Evolutionary conservation across 192 early-diverging fungal species (phyloP).

Genomic region (Radiomyces spectabilis): DNA sequence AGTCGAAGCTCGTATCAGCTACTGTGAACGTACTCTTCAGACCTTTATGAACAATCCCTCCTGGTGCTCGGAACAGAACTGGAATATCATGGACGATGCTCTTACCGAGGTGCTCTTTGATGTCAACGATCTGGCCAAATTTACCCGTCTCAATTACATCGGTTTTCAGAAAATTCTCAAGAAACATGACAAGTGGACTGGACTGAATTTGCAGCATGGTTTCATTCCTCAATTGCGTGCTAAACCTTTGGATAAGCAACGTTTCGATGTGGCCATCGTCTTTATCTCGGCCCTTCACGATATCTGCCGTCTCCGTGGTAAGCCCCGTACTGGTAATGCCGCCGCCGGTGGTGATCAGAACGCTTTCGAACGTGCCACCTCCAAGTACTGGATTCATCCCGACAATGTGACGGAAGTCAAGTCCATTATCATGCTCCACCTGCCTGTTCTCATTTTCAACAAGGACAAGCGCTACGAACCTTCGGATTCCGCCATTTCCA

Average conservation of each 20-base stretch:
- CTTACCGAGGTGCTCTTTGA: conserved; percentile 68
- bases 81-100: conserved; percentile 46
- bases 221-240: conserved; percentile 73
- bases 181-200: conserved; percentile 95
- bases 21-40: conserved; percentile 55
- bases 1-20: conserved; percentile 64
- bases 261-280: conserved; percentile 84
- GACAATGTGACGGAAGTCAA: conserved; percentile 33
- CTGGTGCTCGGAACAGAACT: conserved; percentile 40
- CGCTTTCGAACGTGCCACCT: conserved; percentile 74
- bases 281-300: conserved; percentile 79
- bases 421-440: conserved; percentile 27
- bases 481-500: conserved; percentile 24
- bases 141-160: conserved; percentile 77
- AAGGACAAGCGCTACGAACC: conserved; percentile 34
- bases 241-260: conserved; percentile 74
- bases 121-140: conserved; percentile 75
- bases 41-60: conserved; percentile 37
- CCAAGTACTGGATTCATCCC: conserved; percentile 34
- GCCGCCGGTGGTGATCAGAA: conserved; percentile 25
- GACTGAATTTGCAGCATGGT: conserved; percentile 62
- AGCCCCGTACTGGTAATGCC: conserved; percentile 15
- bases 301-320: conserved; percentile 44
- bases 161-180: conserved; percentile 92
- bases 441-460: conserved; percentile 39